Evolutionary conservation across 202 grass and related monocot species (phyloP), one percentile per base, ranked within the genome.

Genomic region (Alloteropsis angusta): DNA sequence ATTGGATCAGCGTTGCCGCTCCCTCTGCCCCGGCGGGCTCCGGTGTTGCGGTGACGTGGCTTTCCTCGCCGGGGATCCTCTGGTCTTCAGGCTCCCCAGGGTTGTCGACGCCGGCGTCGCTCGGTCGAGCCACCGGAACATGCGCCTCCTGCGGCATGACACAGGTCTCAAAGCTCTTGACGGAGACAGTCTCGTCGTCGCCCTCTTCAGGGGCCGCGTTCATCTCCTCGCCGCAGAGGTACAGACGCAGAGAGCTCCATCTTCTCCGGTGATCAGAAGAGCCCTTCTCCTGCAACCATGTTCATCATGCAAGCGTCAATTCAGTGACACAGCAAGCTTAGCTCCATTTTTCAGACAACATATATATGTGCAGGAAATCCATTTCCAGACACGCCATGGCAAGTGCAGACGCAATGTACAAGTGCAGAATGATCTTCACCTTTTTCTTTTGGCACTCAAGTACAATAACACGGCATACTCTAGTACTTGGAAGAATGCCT

Each of bases 221-320:
- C 5, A 79, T 25, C 70, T 99, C 92, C 43, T 93, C 90, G 62
- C 96, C 90, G 53, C 96, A 99, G 17, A 99, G 78, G 79, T 99
- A 99, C 19, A 82, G 50, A 65, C 83, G 71, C 25, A 99, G 78
- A 5, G 90, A 89, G 54, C 75, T 59, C 92, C 96, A 91, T 34
- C 88, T 87, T 32, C 62, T 85, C 82, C 87, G 89, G 60, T 85
- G 79, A 35, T 87, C 71, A 22, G 74, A 47, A 16, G 70, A 79
- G 78, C 75, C 81, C 87, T 55, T 79, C 60, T 87, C 89, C 87
- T 93, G 76, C 28, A 8, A 22, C 37, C 0, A 14, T 43, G 58
- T 25, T 12, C 71, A 16, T 18, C 44, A 23, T 12, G 41, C 49
- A 71, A 30, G 10, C 41, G 28, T 30, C 47, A 34, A 23, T 75